Base-by-base conservation (phyloP, 2,329 filamentous ascomycete genomes). In the Talaromyces sp. region DNA sequence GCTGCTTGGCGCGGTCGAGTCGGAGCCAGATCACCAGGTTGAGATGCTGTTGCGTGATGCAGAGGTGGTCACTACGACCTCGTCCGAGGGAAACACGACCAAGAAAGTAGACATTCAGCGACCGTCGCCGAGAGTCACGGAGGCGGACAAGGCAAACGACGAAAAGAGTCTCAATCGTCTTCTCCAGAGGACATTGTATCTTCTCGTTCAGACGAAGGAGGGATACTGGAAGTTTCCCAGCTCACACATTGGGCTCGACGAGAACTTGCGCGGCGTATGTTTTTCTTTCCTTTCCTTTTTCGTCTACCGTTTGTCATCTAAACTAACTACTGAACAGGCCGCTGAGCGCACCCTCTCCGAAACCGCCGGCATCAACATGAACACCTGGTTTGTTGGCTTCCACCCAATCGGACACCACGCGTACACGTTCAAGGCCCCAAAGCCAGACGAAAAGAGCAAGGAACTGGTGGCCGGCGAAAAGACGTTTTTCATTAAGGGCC, bases 341-440 rank as follows among this genome's bases (percentile, higher is more conserved):
- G 92, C 93, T 41, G 85, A 91, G 71, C 85, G 92, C 62, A 86
- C 92, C 58, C 82, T 98, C 26, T 81, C 88, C 57, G 83, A 90
- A 69, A 82, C 91, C 3, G 92, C 89, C 10, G 95, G 95, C 61
- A 79, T 90, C 63, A 96, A 99, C 82, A 98, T 99, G 93, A 98
- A 98, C 81, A 97, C 92, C 59, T 99, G 95, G 93, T 86, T 98
- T 67, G 90, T 99, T 56, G 93, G 92, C 63, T 92, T 92, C 69
- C 89, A 89, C 61, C 95, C 95, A 11, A 84, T 97, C 61, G 93
- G 93, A 27, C 89, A 97, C 77, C 78, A 89, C 70, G 81, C 90
- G 66, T 79, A 79, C 63, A 78, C 85, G 64, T 82, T 81, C 82
- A 82, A 67, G 66, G 74, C 69, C 68, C 80, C 71, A 73, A 75